Percentiles rank a stretch among this genome's conserved stretches.
These are phyloP conservation scores for Herpetomonas muscarum DNA, from an alignment of 208 protist genomes.

Conservation along the genomic window DNA sequence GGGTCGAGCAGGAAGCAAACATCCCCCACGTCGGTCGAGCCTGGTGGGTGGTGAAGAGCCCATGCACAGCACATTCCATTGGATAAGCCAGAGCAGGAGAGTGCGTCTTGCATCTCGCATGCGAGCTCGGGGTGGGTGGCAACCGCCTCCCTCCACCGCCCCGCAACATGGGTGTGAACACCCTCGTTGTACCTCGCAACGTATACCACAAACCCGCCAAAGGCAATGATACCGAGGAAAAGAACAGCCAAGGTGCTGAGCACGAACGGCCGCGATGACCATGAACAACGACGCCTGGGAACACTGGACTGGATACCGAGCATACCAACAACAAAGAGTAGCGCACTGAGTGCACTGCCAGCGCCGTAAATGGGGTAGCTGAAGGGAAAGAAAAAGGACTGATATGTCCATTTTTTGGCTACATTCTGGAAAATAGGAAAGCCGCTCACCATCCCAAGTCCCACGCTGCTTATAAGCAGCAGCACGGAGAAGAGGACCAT, in stretches of 20 bases:
- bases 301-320: too few species aligned
- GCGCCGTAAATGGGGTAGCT: too few species aligned
- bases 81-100: neutral
- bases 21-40: neutral
- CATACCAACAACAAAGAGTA: too few species aligned
- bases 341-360: too few species aligned
- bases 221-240: too few species aligned
- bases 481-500: conserved; percentile 1
- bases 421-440: neutral
- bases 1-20: neutral
- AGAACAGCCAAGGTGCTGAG: too few species aligned
- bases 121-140: neutral
- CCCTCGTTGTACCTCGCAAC: neutral
- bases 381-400: too few species aligned
- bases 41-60: neutral
- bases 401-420: too few species aligned
- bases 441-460: neutral
- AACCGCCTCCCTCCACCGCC: neutral
- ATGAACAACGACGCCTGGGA: too few species aligned
- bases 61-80: neutral
- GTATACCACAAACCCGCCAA: too few species aligned
- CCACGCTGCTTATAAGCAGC: conserved; percentile 3
- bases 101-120: neutral
- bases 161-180: neutral
- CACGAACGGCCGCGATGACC: too few species aligned